Evolutionary conservation across 345 rosid species (phyloP).

Genomic region (Gossypium ekmanianum): DNA sequence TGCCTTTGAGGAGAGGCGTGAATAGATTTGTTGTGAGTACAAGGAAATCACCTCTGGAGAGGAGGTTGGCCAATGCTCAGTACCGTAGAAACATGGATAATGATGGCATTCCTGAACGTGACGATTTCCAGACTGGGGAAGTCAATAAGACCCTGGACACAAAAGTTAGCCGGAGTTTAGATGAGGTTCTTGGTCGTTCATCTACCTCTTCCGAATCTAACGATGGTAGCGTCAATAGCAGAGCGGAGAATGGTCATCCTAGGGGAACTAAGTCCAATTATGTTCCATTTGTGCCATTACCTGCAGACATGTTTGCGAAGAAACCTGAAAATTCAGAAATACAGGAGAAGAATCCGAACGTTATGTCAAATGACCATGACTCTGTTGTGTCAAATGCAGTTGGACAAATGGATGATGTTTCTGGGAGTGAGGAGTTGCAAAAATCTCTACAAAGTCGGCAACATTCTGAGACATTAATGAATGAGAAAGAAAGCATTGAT

Average conservation of each 20-base stretch:
- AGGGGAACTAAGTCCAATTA: constrained; percentile 36
- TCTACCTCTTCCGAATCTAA: constrained; percentile 28
- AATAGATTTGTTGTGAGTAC: constrained; percentile 85
- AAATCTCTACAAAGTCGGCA: constrained; percentile 17
- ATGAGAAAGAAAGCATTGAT: constrained; percentile 21
- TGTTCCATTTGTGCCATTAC: constrained; percentile 77
- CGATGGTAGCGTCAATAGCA: constrained; percentile 8
- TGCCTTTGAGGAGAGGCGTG: constrained; percentile 94
- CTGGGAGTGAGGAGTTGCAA: constrained; percentile 9
- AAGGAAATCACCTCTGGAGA: constrained; percentile 86
- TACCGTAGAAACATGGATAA: constrained; percentile 26
- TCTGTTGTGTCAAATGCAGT: constrained; percentile 20
- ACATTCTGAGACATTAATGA: constrained; percentile 20
- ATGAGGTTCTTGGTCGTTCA: constrained; percentile 43
- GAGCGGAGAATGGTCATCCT: constrained; percentile 22
- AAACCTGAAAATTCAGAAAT: constrained; percentile 35
- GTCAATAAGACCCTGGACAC: constrained; percentile 17
- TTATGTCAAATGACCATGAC: constrained; percentile 16
- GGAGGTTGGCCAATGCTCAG: constrained; percentile 59
- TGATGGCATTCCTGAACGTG: constrained; percentile 20
- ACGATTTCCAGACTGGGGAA: constrained; percentile 20
- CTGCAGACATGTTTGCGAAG: constrained; percentile 70
- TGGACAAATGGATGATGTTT: constrained; percentile 21
- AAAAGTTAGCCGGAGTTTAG: constrained; percentile 31
- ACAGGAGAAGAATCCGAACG: constrained; percentile 25